These are phyloP conservation scores for Hypoxylon sp. DNA, from an alignment of 2,329 filamentous ascomycete genomes.

Conservation along the genomic window DNA sequence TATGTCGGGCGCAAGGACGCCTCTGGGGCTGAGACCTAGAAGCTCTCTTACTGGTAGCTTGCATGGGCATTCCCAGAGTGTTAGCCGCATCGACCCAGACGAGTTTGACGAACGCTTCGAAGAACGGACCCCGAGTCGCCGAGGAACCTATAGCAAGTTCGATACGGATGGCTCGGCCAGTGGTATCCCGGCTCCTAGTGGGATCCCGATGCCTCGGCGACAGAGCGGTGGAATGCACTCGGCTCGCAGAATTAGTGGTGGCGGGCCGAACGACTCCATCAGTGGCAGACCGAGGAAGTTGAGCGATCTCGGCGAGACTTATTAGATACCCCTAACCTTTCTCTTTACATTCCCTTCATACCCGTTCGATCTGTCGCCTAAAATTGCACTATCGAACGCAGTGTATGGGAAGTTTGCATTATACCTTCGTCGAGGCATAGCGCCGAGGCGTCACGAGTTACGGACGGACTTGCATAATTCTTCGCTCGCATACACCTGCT, in stretches of 20 bases:
- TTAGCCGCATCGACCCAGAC: slow-evolving; percentile 69
- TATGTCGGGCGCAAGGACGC: slow-evolving; percentile 72
- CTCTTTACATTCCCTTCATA: slow-evolving; percentile 48
- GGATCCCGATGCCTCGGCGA: slow-evolving; percentile 65
- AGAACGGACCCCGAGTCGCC: slow-evolving; percentile 69
- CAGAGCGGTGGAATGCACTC: slow-evolving; percentile 59
- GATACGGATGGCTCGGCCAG: slow-evolving; percentile 60
- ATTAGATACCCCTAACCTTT: slow-evolving; percentile 55
- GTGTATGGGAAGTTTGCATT: slow-evolving; percentile 31
- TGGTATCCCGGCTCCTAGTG: slow-evolving; percentile 62
- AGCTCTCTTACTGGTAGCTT: slow-evolving; percentile 78
- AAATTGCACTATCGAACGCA: slow-evolving; percentile 26
- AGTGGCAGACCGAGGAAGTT: slow-evolving; percentile 58
- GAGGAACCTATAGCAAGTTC: slow-evolving; percentile 67
- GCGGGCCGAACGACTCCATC: slow-evolving; percentile 47
- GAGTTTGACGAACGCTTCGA: slow-evolving; percentile 61
- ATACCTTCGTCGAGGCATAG: slow-evolving; percentile 46
- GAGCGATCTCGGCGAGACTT: slow-evolving; percentile 69
- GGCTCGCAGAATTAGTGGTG: slow-evolving; percentile 61
- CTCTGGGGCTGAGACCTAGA: slow-evolving; percentile 75
- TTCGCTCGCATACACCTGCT: slow-evolving; percentile 36
- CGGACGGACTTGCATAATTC: slow-evolving; percentile 50
- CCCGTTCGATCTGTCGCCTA: slow-evolving; percentile 31
- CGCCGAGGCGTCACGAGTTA: slow-evolving; percentile 52
- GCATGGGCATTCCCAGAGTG: slow-evolving; percentile 71